A percentile compares a stretch with the other conserved stretches of the same genome.
Conservation (phyloP, 2,329 filamentous ascomycete species). For the Cladosporium cucumerinum region DNA sequence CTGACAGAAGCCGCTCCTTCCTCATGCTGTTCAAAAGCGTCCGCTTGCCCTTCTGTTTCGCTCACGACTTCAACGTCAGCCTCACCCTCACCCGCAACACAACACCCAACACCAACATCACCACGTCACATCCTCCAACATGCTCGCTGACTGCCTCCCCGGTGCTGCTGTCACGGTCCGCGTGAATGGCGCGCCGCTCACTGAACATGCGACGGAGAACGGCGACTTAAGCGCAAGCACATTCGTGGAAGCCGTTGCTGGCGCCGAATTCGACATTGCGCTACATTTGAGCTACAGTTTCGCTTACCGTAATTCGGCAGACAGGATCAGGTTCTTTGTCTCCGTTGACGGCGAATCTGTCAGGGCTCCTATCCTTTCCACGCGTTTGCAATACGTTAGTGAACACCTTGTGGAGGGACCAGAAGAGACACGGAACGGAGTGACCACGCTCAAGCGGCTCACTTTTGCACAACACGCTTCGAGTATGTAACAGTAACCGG, state of each 20-base stretch:
- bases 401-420: not conserved
- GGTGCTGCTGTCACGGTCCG: slow-evolving; percentile 17
- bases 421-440: not conserved
- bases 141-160: slow-evolving; percentile 5
- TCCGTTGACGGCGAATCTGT: slow-evolving; percentile 20
- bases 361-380: not conserved
- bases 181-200: slow-evolving; percentile 11
- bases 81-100: not conserved
- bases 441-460: slow-evolving; percentile 13
- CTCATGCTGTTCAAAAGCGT: not conserved
- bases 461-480: slow-evolving; percentile 22
- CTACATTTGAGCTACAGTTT: not conserved
- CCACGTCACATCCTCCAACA: too few relatives aligned
- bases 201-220: slow-evolving; percentile 22
- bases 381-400: not conserved
- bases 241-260: slow-evolving; percentile 22
- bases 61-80: not conserved
- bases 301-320: not conserved
- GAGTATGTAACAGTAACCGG: slow-evolving; percentile 10
- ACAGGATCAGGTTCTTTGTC: slow-evolving; percentile 7
- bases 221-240: not conserved
- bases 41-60: not conserved
- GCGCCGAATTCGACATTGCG: slow-evolving; percentile 18
- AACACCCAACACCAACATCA: too few relatives aligned
- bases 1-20: not conserved